phyloP scores from a whole-genome alignment of 2,329 filamentous ascomycete species.

The Cladosporium sp. region DNA sequence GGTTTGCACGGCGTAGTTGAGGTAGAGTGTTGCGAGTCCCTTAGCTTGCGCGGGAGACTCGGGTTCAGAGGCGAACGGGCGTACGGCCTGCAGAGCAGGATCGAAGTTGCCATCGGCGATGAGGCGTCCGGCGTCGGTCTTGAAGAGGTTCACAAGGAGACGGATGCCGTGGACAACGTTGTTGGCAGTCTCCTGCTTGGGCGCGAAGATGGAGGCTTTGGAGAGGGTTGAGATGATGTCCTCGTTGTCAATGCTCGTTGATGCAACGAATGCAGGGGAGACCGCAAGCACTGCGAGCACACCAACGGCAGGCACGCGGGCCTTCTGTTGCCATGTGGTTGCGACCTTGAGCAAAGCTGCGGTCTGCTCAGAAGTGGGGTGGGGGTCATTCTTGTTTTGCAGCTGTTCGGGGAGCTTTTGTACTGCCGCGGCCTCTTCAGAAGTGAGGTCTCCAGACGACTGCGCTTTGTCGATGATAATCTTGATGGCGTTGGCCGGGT shows the following conservation, averaged over 20 bases:
- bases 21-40: constrained; percentile 73
- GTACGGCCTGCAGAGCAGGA: constrained; percentile 59
- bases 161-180: constrained; percentile 84
- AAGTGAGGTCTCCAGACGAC: constrained; percentile 36
- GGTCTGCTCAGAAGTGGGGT: constrained; percentile 40
- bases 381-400: constrained; percentile 47
- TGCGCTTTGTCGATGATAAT: constrained; percentile 70
- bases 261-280: constrained; percentile 61
- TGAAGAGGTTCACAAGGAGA: constrained; percentile 78
- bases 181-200: constrained; percentile 60
- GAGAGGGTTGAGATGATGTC: constrained; percentile 61
- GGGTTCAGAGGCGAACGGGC: constrained; percentile 55
- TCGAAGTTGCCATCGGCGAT: constrained; percentile 55
- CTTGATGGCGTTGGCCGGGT: constrained; percentile 42
- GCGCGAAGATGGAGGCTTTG: constrained; percentile 53
- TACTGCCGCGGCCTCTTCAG: constrained; percentile 63
- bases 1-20: constrained; percentile 80
- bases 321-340: constrained; percentile 74
- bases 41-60: constrained; percentile 64
- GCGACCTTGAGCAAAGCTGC: constrained; percentile 61
- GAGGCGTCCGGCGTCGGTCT: constrained; percentile 64
- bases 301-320: constrained; percentile 80
- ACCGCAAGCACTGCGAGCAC: constrained; percentile 78
- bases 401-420: constrained; percentile 59
- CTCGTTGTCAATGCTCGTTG: constrained; percentile 47